Conservation (phyloP, 2,329 filamentous ascomycete genomes). For the Lachnellula arida region DNA sequence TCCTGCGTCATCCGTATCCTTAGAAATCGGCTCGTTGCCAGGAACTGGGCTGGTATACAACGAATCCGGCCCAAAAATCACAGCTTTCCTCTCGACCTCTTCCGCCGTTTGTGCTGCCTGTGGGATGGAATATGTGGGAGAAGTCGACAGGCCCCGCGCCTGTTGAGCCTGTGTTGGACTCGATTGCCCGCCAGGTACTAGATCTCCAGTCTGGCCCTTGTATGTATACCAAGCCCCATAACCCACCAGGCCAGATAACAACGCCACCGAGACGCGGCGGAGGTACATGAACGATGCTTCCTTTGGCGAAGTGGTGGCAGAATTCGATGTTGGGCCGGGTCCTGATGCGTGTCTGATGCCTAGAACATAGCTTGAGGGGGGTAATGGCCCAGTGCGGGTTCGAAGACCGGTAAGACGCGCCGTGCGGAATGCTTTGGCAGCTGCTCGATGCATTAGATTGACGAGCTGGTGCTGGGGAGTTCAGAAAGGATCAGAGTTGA, state of each 20-base stretch:
- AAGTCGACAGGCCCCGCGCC: slow-evolving; percentile 25
- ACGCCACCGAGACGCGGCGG: slow-evolving; percentile 60
- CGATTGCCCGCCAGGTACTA: slow-evolving; percentile 1
- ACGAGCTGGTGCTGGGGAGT: slow-evolving; percentile 3
- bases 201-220: slow-evolving; percentile 36
- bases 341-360: slow-evolving; percentile 41
- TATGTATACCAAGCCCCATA: slow-evolving; percentile 76
- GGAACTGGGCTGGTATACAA: slow-evolving; percentile 84
- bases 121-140: slow-evolving; percentile 19
- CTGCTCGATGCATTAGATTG: slow-evolving; percentile 67
- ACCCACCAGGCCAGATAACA: slow-evolving; percentile 64
- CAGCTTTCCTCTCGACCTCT: slow-evolving; percentile 58
- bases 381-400: slow-evolving; percentile 38
- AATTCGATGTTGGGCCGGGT: slow-evolving; percentile 27
- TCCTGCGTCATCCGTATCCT: slow-evolving; percentile 79
- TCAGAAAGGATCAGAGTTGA: slow-evolving; percentile 7
- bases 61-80: slow-evolving; percentile 86
- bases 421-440: slow-evolving; percentile 62
- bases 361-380: slow-evolving; percentile 39
- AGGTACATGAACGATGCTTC: slow-evolving; percentile 63
- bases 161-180: slow-evolving; percentile 18
- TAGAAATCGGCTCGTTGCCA: slow-evolving; percentile 81
- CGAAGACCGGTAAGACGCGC: slow-evolving; percentile 57
- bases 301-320: slow-evolving; percentile 11
- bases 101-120: slow-evolving; percentile 24